phyloP scores from a whole-genome alignment of 2,329 filamentous ascomycete genomes.

The Neofusicoccum ribis region DNA sequence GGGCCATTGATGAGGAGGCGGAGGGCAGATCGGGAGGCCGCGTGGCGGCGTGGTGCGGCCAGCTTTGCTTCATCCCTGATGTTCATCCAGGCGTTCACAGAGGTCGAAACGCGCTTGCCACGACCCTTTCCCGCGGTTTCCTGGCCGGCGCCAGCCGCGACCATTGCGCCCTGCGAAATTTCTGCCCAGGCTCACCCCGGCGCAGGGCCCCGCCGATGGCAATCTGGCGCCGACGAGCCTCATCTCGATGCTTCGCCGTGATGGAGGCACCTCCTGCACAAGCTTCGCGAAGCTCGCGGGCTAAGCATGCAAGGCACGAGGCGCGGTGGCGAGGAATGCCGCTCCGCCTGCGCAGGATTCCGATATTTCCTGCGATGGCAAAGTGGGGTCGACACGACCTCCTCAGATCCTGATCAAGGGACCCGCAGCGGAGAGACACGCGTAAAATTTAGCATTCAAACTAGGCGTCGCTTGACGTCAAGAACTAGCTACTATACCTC shows the following conservation, averaged over 20 bases:
- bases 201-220: not conserved
- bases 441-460: constrained; percentile 2
- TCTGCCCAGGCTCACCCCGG: not conserved
- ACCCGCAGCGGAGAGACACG: not conserved
- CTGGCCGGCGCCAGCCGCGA: constrained; percentile 3
- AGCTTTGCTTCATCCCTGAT: constrained; percentile 12
- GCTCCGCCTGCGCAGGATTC: not conserved
- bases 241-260: not conserved
- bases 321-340: not conserved
- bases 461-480: not conserved
- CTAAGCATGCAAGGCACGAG: constrained; percentile 13
- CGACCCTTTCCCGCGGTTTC: constrained; percentile 13
- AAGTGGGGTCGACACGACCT: not conserved
- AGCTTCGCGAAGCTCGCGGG: constrained; percentile 11
- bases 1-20: constrained; percentile 5
- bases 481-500: not conserved
- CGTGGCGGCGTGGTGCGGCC: constrained; percentile 7
- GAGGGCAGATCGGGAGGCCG: constrained; percentile 1
- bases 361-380: not conserved
- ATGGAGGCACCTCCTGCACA: not conserved
- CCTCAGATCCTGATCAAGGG: not conserved
- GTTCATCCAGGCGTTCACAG: constrained; percentile 15
- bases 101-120: constrained; percentile 1
- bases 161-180: not conserved
- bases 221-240: not conserved